Base-by-base conservation (phyloP, 345 rosid species). In the Bruguiera parviflora region DNA sequence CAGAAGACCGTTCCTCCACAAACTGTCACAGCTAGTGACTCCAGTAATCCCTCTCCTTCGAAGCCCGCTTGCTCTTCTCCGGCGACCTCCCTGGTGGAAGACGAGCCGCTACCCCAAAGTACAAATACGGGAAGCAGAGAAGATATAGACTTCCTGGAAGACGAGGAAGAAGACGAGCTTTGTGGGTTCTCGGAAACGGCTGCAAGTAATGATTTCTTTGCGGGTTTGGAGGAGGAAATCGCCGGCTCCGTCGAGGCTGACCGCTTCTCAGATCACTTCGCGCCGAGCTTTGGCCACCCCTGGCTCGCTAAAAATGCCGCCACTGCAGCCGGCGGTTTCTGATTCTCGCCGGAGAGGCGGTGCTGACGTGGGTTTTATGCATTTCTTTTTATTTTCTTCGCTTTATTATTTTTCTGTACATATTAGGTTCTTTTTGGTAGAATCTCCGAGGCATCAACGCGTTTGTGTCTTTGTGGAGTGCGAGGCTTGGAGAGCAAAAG, bases 151-250 rank as follows among this genome's bases (percentile, higher is more conserved):
- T 4, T 75, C 51, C 83, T 80, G 39, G 91, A 79, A 61, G 88
- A 84, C 16, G 90, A 85, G 1, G 90, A 85, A 1, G 95, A 82
- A 33, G 94, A 86, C 25, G 96, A 87, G 68, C 71, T 79, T 37
- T 86, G 79, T 57, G 80, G 64, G 68, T 61, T 88, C 35, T 86
- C 90, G 13, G 88, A 84, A 61, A 81, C 80, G 72, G 93, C 76
- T 16, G 81, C 82, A n/a, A 78, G 87, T 46, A 96, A 95, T 46
- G 97, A 95, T 77, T 92, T 95, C 80, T 90, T 87, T n/a, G 87
- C 68, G 43, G 96, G 96, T 1, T 64, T 90, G 58, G 99, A 90
- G 19, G 49, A 62, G 55, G 97, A 82, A 32, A 73, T 92, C 8
- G 72, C 83, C 19, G 79, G 61, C 47, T 68, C 73, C 46, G 80